Evolutionary conservation across 352 stramenopile species (phyloP), one percentile per base, ranked within the genome.

Genomic region (Pythium guiyangense): DNA sequence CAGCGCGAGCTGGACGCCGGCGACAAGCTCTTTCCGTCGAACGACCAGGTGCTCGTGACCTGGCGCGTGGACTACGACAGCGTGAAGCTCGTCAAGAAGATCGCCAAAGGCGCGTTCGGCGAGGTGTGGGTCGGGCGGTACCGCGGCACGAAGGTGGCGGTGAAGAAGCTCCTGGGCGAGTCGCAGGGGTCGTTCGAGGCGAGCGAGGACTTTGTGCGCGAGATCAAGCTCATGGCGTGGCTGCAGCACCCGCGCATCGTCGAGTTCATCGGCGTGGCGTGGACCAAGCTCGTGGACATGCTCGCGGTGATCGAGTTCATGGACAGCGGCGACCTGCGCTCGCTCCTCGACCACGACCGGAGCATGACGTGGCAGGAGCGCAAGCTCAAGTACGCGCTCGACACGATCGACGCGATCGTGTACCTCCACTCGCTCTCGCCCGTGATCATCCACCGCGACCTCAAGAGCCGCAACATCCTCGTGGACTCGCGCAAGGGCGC

Each of bases 371-470:
- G 71, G 69, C 40, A 56, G 20, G 64, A 74, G 49, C 54, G 58
- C 5, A 85, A 87, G 48, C 59, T 86, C 5, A 64, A 76, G 60
- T 82, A 78, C 46, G 79, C 79, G 29, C 60, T 70, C 18, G 79
- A 90, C 60, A 82, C 70, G 17, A 79, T 86, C 0, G 74, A 88
- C 6, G 84, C 79, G 2, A 66, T 94, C 20, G 70, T 70, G 50
- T 94, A 92, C 57, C 57, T 94, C 42, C 84, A 94, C 60, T 75
- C 74, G 46, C 57, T 90, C 35, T 74, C 69, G 26, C 82, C 79
- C 14, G 86, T 84, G 64, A 76, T 92, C n/a, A 88, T 92, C 63
- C 83, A 92, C 53, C 80, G 80, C 27, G 80, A 90, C 55, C 62
- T 90, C 35, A 90, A 90, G 59, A 84, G 72, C n/a, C 76, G 78